Evolutionary conservation across 805 yeast genomes (phyloP), one percentile per base, ranked within the genome.

Genomic region (Schizosaccharomyces lindneri): DNA sequence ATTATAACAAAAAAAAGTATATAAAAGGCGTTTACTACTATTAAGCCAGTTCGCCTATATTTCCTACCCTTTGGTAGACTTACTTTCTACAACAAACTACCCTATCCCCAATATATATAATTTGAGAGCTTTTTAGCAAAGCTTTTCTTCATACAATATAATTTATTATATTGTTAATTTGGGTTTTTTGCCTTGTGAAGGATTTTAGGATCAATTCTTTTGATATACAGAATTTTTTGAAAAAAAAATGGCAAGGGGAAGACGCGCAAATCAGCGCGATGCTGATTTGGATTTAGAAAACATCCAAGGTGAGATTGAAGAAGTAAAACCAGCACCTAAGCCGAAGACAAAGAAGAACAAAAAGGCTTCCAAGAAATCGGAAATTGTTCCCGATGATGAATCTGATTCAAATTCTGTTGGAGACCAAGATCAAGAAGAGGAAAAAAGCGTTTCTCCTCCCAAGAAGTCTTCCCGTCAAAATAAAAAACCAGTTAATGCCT

Each of bases 161-260:
- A 36, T 7, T 36, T 13, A 5, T 36, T 36, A 36, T 36, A 36
- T 36, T 36, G 9, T 36, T 36, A 36, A 36, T 36, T 36, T 11
- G 41, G 41, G 41, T 36, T 11, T 11, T 1, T 36, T 36, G 41
- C 9, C 41, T 36, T 36, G 41, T 36, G 15, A 36, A 36, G 15
- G 15, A 36, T 5, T 36, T 36, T 36, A 13, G 41, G 41, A 36
- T 4, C 41, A 36, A 36, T 36, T 36, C 41, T 36, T 36, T 36
- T 36, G 41, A 36, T 36, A 46, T 19, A n/a, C 6, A 6, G 51
- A 55, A 55, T 15, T 21, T 21, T 55, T 55, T 9, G 6, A 27
- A 41, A n/a, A 41, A 5, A 31, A n/a, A 57, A 57, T 57, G 60
- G 60, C 60, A 9, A 36, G 60, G 39, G 60, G 60, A 36, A 57